Conservation (phyloP, 352 stramenopile genomes). For the Phytophthora constricta region DNA sequence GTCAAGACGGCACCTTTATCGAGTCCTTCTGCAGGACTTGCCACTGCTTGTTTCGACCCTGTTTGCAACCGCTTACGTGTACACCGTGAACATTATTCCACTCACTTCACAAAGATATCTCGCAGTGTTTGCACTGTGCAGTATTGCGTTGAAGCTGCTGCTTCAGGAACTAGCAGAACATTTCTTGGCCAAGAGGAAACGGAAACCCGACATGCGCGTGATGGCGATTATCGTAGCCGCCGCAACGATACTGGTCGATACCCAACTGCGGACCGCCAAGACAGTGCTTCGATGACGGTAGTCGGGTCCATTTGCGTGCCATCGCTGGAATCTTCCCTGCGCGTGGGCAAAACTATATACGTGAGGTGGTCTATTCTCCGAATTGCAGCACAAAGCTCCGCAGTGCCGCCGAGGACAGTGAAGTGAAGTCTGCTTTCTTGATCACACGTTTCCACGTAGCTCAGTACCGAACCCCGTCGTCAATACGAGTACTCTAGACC, state of each 20-base stretch:
- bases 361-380: slow-evolving; percentile 19
- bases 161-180: slow-evolving; percentile 29
- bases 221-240: slow-evolving; percentile 28
- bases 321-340: slow-evolving; percentile 39
- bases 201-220: slow-evolving; percentile 12
- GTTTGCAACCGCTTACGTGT: slow-evolving; percentile 32
- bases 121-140: slow-evolving; percentile 13
- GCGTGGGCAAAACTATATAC: slow-evolving; percentile 27
- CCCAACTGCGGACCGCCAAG: slow-evolving; percentile 32
- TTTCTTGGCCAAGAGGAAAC: slow-evolving; percentile 15
- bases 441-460: neutral
- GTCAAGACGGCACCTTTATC: slow-evolving; percentile 8
- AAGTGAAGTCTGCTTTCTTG: neutral
- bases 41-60: slow-evolving; percentile 22
- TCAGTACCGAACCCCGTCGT: neutral
- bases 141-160: slow-evolving; percentile 19
- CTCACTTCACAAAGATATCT: slow-evolving; percentile 20
- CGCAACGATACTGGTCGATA: slow-evolving; percentile 37
- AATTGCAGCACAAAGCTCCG: neutral
- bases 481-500: slow-evolving; percentile 8
- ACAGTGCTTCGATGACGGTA: slow-evolving; percentile 17
- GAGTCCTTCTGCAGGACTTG: slow-evolving; percentile 24
- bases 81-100: slow-evolving; percentile 18
- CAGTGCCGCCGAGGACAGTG: neutral
- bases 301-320: slow-evolving; percentile 30